Conservation (phyloP, 345 rosid genomes). For the Pelargonium nanum region DNA sequence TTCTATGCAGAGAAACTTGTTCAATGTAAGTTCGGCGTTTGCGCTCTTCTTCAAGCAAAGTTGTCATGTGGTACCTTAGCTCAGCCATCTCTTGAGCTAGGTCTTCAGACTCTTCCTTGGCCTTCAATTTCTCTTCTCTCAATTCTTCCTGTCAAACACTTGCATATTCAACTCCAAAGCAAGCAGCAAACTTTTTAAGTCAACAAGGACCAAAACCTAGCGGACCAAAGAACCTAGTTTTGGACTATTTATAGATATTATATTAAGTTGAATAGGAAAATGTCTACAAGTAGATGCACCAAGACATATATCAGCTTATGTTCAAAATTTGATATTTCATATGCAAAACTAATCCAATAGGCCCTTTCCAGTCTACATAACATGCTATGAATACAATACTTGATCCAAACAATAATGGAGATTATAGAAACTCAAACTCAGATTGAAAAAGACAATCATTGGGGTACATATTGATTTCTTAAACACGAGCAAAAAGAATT, state of each 20-base stretch:
- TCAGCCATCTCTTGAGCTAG: conserved; percentile 96
- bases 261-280: too few relatives aligned
- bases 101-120: conserved; percentile 91
- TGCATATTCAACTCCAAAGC: conserved; percentile 9
- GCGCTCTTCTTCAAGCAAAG: conserved; percentile 82
- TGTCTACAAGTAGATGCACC: too few relatives aligned
- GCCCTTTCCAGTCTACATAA: too few relatives aligned
- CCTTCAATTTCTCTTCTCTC: conserved; percentile 59
- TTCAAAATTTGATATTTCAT: too few relatives aligned
- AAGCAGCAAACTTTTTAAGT: neutral
- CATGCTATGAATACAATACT: too few relatives aligned
- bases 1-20: conserved; percentile 73
- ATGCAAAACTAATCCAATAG: too few relatives aligned
- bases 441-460: too few relatives aligned
- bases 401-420: too few relatives aligned
- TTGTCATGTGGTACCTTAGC: conserved; percentile 71
- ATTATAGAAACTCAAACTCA: too few relatives aligned
- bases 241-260: too few relatives aligned
- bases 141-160: conserved; percentile 43
- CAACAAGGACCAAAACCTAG: neutral
- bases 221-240: neutral
- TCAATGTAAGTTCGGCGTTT: conserved; percentile 75
- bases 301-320: too few relatives aligned
- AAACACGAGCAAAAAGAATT: neutral
- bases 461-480: too few relatives aligned